phyloP scores from a whole-genome alignment of 2,329 filamentous ascomycete species.

The Hortaea werneckii region DNA sequence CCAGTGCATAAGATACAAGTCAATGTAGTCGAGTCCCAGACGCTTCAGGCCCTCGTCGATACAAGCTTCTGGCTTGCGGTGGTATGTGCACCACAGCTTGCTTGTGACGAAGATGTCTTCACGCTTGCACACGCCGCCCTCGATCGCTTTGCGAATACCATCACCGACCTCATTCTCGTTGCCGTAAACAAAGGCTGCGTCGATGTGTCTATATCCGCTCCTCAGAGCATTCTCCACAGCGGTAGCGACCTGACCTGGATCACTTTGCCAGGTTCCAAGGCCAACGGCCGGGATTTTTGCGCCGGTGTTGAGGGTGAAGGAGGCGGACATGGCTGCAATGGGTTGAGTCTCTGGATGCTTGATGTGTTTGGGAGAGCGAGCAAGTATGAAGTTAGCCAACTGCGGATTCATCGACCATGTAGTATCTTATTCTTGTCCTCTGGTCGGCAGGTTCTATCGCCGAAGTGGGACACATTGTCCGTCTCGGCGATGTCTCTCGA shows the following conservation, averaged over 20 bases:
- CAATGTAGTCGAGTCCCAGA: slow-evolving; percentile 70
- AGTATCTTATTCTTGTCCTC: not conserved
- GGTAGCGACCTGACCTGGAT: slow-evolving; percentile 37
- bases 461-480: not conserved
- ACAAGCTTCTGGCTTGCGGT: slow-evolving; percentile 56
- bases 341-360: slow-evolving; percentile 15
- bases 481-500: not conserved
- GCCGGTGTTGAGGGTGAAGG: slow-evolving; percentile 29
- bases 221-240: slow-evolving; percentile 40
- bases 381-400: not conserved
- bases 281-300: slow-evolving; percentile 29
- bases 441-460: no score
- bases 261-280: slow-evolving; percentile 30
- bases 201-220: slow-evolving; percentile 47
- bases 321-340: slow-evolving; percentile 12
- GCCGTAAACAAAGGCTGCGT: slow-evolving; percentile 66
- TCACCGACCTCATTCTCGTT: slow-evolving; percentile 78
- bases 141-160: slow-evolving; percentile 63
- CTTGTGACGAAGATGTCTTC: slow-evolving; percentile 75
- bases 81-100: slow-evolving; percentile 78
- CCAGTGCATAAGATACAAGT: slow-evolving; percentile 74
- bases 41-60: slow-evolving; percentile 64
- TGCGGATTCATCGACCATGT: not conserved
- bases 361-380: slow-evolving; percentile 17
- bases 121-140: slow-evolving; percentile 55